Evolutionary conservation across 805 yeast genomes (phyloP).

Genomic region (Teunomyces lycoperdinae): DNA sequence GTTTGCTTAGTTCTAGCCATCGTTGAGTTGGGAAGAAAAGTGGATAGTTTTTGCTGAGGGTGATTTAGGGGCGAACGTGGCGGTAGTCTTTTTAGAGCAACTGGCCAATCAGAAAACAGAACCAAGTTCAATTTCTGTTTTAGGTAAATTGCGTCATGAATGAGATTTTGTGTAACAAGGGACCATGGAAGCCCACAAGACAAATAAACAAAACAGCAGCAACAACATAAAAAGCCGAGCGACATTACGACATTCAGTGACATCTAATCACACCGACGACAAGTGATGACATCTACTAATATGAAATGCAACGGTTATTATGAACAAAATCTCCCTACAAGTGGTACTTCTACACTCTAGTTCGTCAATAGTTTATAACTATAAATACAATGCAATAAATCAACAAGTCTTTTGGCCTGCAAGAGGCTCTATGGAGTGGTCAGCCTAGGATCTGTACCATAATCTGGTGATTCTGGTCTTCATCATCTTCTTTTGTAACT

Average conservation of each 20-base stretch:
- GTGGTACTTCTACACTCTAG: neutral
- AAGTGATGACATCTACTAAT: too few species aligned
- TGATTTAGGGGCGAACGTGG: constrained; percentile 1
- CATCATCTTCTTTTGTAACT: constrained; percentile 87
- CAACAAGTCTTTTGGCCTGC: neutral
- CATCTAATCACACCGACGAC: too few species aligned
- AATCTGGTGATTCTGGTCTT: constrained; percentile 74
- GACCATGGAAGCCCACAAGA: too few species aligned
- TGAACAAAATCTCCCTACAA: too few species aligned
- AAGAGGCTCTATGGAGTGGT: neutral
- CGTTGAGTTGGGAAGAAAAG: constrained; percentile 4
- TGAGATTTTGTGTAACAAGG: neutral
- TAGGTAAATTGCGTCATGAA: neutral
- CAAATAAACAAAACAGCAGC: neutral
- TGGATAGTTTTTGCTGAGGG: constrained; percentile 1
- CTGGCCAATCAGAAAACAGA: constrained; percentile 6
- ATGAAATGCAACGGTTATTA: too few species aligned
- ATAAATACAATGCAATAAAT: constrained; percentile 4
- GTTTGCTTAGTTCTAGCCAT: constrained; percentile 50
- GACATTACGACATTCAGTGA: too few species aligned
- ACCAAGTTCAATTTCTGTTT: neutral
- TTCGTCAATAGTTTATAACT: neutral
- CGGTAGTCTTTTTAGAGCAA: neutral
- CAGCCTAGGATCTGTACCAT: constrained; percentile 65
- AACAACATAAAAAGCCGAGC: neutral